These are phyloP conservation scores for Talaromyces funiculosus DNA, from an alignment of 2,329 filamentous ascomycete species.

Conservation along the genomic window DNA sequence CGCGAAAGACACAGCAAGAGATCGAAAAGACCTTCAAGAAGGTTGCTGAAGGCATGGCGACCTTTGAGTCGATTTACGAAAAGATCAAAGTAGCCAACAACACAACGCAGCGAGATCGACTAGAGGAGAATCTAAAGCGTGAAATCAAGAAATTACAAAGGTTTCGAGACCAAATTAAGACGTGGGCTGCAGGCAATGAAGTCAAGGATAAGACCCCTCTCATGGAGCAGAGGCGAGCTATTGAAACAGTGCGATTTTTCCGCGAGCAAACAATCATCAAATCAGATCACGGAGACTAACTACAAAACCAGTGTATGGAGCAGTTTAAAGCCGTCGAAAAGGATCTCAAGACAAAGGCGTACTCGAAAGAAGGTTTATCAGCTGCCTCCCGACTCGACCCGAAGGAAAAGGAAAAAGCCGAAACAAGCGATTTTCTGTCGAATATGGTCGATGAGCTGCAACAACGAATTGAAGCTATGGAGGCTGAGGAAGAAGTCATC, in stretches of 20 bases:
- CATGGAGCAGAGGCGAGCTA: constrained; percentile 87
- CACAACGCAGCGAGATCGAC: constrained; percentile 93
- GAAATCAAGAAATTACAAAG: constrained; percentile 99
- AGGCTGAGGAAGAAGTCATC: constrained; percentile 82
- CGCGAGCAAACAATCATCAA: not conserved
- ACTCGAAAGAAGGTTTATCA: constrained; percentile 94
- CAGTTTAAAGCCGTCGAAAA: constrained; percentile 99
- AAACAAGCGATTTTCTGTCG: constrained; percentile 79
- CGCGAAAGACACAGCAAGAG: constrained; percentile 93
- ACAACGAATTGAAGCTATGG: constrained; percentile 84
- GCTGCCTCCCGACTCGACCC: constrained; percentile 90
- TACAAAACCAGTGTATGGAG: constrained; percentile 64
- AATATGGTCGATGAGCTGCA: constrained; percentile 88
- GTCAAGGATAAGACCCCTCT: constrained; percentile 99
- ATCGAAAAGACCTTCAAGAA: constrained; percentile 99
- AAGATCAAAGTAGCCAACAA: constrained; percentile 94
- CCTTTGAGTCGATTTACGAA: constrained; percentile 93
- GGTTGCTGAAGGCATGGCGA: constrained; percentile 83
- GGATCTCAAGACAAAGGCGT: constrained; percentile 99
- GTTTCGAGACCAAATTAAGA: constrained; percentile 97
- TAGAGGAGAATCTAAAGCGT: constrained; percentile 95
- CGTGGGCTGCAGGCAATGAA: constrained; percentile 96
- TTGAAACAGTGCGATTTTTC: constrained; percentile 70
- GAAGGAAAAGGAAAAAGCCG: constrained; percentile 92
- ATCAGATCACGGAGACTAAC: constrained; percentile 23